Evolutionary conservation across 129 eudicot genomes (phyloP).

Genomic region (Silybum marianum): DNA sequence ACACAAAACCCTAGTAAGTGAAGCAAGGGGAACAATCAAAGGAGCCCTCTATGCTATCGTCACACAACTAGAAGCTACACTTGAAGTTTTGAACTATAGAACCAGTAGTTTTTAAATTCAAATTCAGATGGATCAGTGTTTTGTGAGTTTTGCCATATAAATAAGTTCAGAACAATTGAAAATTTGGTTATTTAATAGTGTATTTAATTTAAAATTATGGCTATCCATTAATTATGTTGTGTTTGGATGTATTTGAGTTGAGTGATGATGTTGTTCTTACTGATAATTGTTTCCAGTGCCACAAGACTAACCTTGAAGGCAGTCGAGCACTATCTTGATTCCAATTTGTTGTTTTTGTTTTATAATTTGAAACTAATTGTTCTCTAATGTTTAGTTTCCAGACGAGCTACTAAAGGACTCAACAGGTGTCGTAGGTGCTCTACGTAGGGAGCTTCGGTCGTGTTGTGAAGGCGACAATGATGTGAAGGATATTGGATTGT

Average conservation of each 20-base stretch:
- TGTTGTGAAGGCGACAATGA: constrained; percentile 17
- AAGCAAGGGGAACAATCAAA: not conserved
- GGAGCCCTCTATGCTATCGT: not conserved
- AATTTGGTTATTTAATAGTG: not conserved
- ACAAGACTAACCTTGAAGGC: not conserved
- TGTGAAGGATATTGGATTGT: constrained; percentile 56
- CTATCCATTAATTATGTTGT: not conserved
- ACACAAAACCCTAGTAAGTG: constrained; percentile 25
- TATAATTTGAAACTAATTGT: not conserved
- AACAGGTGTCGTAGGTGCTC: constrained; percentile 52
- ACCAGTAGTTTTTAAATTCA: not conserved
- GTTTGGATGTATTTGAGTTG: not conserved
- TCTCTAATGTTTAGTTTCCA: constrained; percentile 58
- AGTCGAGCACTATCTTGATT: not conserved
- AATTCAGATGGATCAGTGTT: constrained; percentile 5
- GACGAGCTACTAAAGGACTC: constrained; percentile 92
- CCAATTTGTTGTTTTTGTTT: not conserved
- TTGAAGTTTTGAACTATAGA: not conserved
- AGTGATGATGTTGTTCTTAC: not conserved
- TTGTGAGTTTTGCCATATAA: constrained; percentile 3
- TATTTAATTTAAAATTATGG: not conserved
- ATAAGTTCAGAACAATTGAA: not conserved
- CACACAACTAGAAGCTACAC: not conserved
- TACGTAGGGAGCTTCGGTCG: constrained; percentile 54
- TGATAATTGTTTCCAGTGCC: not conserved